Base-by-base conservation (phyloP, 1,284 basidiomycete species). In the Cutaneotrichosporon mucoides region DNA sequence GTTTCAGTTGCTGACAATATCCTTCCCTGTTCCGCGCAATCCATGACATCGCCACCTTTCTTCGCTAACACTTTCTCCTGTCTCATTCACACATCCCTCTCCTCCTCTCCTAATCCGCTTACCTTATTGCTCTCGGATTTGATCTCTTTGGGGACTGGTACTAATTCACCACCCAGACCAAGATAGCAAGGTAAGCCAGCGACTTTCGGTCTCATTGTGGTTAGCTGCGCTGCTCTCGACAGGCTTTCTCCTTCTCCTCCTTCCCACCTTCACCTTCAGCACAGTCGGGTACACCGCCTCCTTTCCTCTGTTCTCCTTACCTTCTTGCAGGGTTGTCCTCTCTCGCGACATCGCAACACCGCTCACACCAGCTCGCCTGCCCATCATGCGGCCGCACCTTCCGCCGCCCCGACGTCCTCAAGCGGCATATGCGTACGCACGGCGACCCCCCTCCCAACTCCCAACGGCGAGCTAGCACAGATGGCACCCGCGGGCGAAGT, bases 351-450 rank as follows among this genome's bases (percentile, higher is more conserved):
- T 24, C 24, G 24, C 24, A 24, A 24, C 24, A 24, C 10, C 35
- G 36, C 48, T 50, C 35, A 50, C 35, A n/a, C 12, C 48, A 36
- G 16, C 37, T 51, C 10, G 36, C 49, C 10, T 51, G 49, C 38
- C 37, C 49, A 15, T 41, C 36, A 24, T 51, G 49, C 16, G 49
- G 49, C 6, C 36, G 49, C 8, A 51, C 49, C 16, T 51, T 51
- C 38, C 49, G 38, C 15, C 49, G 49, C 8, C 49, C 49, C n/a
- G 49, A 51, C 10, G 49, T 51, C 13, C 38, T 51, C 6, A 51
- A 51, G 38, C 49, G 49, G 1, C 49, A 51, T 24, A 37, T 51
- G 38, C 49, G 49, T 5, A 51, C 38, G 3, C 49, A 51, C 16
- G 16, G 45, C 16, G 45, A 24, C 24, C 16, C 16, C 9, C 12